Evolutionary conservation across 2,329 filamentous ascomycete genomes (phyloP), one percentile per base, ranked within the genome.

Genomic region (Diaporthe sp.): DNA sequence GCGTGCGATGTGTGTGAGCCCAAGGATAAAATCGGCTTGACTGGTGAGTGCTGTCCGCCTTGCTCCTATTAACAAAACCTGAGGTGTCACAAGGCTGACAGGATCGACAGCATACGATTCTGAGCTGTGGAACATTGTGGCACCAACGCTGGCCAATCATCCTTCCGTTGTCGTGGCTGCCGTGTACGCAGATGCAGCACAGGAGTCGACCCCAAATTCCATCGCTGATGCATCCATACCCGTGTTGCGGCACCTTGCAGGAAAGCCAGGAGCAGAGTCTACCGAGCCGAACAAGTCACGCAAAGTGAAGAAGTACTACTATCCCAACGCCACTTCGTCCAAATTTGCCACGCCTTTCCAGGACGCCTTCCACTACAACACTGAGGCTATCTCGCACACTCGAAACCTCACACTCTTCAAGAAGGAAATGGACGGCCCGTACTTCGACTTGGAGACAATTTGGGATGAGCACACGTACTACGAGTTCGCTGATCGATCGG

Each of bases 391-490:
- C 0, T 87, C 91, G 0, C 93, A 95, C 80, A 93, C 92, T 0
- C 88, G 93, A 2, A 91, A 86, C 71, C 82, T 95, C 3, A 83
- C 86, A 0, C 94, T 94, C 77, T 79, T 95, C 10, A 95, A 94
- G 79, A 87, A 87, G 7, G 83, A 88, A 2, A 83, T 93, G 3
- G 84, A 85, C 0, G 94, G 93, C 0, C 93, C 93, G 0, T 89
- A 87, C 76, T 95, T 95, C 79, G 92, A 95, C 77, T 88, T 96
- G 12, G 94, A 96, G 80, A 87, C 88, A 1, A 92, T 95, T 66
- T 96, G 94, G 94, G 93, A 95, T 10, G 93, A 95, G 82, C 93
- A 96, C 80, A 93, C 92, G 0, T 87, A 88, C 57, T 93, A 89
- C 77, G 93, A 95, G 80, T 96, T 96, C 80, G 90, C 82, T 1